Evolutionary conservation across 192 early-diverging fungal species (phyloP), one percentile per base, ranked within the genome.

Genomic region (Helicostylum pulchrum): DNA sequence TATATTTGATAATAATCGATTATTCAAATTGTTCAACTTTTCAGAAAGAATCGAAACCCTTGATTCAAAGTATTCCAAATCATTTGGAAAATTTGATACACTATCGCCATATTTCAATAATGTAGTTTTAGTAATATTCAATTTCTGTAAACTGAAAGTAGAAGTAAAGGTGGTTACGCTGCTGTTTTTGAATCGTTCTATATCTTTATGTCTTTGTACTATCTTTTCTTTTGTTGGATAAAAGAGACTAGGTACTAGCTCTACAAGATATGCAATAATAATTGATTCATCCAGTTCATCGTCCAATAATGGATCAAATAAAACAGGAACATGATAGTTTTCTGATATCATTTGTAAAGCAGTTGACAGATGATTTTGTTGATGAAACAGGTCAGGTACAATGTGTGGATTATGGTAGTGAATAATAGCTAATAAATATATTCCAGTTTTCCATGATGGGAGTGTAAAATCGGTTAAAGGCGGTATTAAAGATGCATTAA

Each of bases 111-210:
- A 50, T 26, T 42, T 26, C 21, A 23, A 26, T 34, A 31, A n/a
- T 23, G 63, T 64, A 12, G 20, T 64, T 54, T 64, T 64, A 6
- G 52, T 54, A 4, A 64, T 53, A 2, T 36, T 26, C 10, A 64
- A 44, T 31, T 64, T 51, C 42, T 64, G 63, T 19, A 64, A 17
- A 30, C 51, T 52, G 26, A 54, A 64, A 10, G 63, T 64, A 4
- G 63, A 64, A 10, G 63, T 64, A 23, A 36, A 32, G 10, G 63
- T 64, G 21, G 63, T 64, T 3, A 23, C 31, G 6, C 11, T 46
- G 15, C 53, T 21, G 2, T 64, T 39, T 3, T 20, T 17, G 4
- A 32, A 39, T 11, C 23, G 53, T 0, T 54, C 53, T 15, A 56
- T 56, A 10, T 56, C 54, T 34, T 32, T 56, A 17, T 56, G 54